Conservation (phyloP, 345 rosid genomes). For the Boechera divaricarpa region DNA sequence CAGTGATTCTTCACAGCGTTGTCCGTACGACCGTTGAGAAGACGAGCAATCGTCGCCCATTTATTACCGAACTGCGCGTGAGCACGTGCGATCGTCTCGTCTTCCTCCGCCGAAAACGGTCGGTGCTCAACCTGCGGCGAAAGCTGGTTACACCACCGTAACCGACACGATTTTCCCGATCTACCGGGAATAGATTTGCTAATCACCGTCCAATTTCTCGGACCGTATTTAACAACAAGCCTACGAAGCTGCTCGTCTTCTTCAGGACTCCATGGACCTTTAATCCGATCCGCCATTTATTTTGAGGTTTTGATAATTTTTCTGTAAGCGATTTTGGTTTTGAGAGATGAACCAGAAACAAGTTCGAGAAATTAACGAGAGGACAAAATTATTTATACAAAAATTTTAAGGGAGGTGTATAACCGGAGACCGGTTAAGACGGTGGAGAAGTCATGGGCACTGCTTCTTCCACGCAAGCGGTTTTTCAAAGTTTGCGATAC, state of each 20-base stretch:
- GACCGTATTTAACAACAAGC: conserved; percentile 75
- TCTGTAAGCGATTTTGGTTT: neutral
- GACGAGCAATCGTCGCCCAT: conserved; percentile 97
- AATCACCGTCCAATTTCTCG: conserved; percentile 90
- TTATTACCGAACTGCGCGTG: conserved; percentile 90
- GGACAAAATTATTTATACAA: conserved; percentile 40
- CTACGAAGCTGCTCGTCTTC: conserved; percentile 80
- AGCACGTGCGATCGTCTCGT: conserved; percentile 76
- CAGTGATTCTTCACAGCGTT: conserved; percentile 97
- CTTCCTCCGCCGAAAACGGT: conserved; percentile 71
- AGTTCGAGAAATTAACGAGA: conserved; percentile 27
- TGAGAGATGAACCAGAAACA: conserved; percentile 1
- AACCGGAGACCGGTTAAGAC: conserved; percentile 41
- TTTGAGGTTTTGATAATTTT: neutral
- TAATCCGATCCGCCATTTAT: conserved; percentile 70
- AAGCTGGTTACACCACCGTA: conserved; percentile 96
- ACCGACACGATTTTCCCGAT: conserved; percentile 89
- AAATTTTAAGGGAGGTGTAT: neutral
- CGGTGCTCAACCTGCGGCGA: conserved; percentile 95
- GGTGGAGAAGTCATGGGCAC: conserved; percentile 59
- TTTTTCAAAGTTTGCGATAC: conserved; percentile 67
- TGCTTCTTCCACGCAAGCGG: conserved; percentile 70
- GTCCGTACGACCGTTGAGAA: conserved; percentile 90
- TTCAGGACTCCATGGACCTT: conserved; percentile 98
- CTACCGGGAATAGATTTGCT: conserved; percentile 95